Percentiles rank a stretch among this genome's conserved stretches.
Evolutionary conservation across 2,329 filamentous ascomycete genomes (phyloP).

Genomic region (Colletotrichum brevisporum): DNA sequence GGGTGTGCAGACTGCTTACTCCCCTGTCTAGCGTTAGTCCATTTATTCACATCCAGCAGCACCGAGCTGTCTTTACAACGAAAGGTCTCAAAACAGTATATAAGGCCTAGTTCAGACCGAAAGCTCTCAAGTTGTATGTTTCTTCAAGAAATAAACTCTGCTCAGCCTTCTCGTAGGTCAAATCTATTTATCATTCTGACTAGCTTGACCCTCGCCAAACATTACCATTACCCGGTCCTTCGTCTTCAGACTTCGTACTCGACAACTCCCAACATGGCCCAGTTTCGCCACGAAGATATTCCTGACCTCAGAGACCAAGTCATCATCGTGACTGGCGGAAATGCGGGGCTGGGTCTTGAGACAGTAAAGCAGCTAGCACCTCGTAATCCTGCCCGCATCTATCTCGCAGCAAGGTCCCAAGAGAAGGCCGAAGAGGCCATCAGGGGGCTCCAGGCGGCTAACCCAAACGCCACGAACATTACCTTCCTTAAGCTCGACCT

Average conservation of each 20-base stretch:
- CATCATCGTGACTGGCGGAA: constrained; percentile 66
- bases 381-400: constrained; percentile 66
- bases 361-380: not conserved
- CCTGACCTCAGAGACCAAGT: constrained; percentile 61
- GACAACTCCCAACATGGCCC: not conserved
- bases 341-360: constrained; percentile 5
- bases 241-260: not conserved
- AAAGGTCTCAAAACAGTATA: not conserved
- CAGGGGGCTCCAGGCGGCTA: constrained; percentile 15
- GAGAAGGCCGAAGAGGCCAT: constrained; percentile 60
- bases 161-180: too few species aligned
- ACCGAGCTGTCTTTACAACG: not conserved
- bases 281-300: constrained; percentile 51
- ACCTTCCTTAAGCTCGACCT: constrained; percentile 59
- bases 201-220: too few species aligned
- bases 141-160: too few species aligned
- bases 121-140: too few species aligned
- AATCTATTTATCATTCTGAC: too few species aligned
- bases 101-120: too few species aligned
- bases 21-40: constrained; percentile 2
- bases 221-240: not conserved
- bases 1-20: not conserved
- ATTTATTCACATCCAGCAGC: not conserved
- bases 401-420: constrained; percentile 65
- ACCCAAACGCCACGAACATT: constrained; percentile 33